Evolutionary conservation across 1,284 basidiomycete species (phyloP).

Genomic region (Bjerkandera adusta): DNA sequence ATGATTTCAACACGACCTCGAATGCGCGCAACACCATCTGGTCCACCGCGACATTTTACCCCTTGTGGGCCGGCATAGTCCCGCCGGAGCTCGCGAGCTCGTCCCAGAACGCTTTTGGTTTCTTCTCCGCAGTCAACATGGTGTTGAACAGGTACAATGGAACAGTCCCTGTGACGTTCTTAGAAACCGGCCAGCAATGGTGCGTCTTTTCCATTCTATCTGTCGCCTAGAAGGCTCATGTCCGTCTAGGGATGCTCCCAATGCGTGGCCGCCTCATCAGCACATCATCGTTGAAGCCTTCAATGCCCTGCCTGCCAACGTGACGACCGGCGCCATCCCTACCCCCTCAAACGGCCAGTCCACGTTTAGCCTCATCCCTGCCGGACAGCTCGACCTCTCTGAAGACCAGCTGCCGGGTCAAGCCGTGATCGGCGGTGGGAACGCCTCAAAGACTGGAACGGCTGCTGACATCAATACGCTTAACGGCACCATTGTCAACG

Average conservation of each 20-base stretch:
- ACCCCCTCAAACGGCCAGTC: constrained; percentile 46
- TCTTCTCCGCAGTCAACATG: constrained; percentile 74
- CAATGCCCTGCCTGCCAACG: constrained; percentile 64
- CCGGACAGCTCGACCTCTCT: constrained; percentile 70
- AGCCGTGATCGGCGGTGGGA: constrained; percentile 45
- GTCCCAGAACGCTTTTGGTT: constrained; percentile 62
- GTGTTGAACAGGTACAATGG: constrained; percentile 85
- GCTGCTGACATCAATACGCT: constrained; percentile 57
- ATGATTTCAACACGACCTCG: constrained; percentile 79
- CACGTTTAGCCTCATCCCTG: constrained; percentile 67
- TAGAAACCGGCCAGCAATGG: constrained; percentile 84
- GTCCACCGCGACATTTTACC: constrained; percentile 77
- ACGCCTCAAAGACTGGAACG: constrained; percentile 51
- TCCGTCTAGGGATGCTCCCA: constrained; percentile 63
- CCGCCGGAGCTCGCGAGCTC: constrained; percentile 66
- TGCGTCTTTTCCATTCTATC: constrained; percentile 31
- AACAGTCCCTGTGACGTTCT: constrained; percentile 71
- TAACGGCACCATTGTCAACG: constrained; percentile 68
- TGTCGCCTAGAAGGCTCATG: no score
- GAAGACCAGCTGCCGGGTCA: constrained; percentile 72
- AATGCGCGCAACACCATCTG: constrained; percentile 64
- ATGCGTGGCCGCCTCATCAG: constrained; percentile 85
- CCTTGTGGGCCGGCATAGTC: constrained; percentile 84
- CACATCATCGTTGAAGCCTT: constrained; percentile 82
- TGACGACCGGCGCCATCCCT: constrained; percentile 54